A percentile compares a stretch with the other conserved stretches of the same genome.
Evolutionary conservation across 106 monocot genomes (phyloP).

Genomic region (Iris macrosiphon): DNA sequence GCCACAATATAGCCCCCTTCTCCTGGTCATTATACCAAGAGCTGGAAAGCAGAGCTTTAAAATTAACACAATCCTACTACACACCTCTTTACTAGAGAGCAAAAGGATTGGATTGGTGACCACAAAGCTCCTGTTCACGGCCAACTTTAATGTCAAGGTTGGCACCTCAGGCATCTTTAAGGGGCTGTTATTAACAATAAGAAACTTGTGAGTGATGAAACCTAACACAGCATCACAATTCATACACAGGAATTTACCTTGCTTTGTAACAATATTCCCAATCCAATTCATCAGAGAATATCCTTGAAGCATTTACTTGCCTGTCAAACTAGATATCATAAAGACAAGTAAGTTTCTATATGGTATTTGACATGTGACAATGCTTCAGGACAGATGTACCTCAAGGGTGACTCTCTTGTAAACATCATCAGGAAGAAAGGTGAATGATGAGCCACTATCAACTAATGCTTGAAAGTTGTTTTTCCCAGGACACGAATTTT

Average conservation of each 20-base stretch:
- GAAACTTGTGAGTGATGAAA: background rate
- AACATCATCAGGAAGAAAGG: conserved; percentile 57
- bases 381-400: conserved; percentile 34
- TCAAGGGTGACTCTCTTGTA: conserved; percentile 60
- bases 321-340: conserved; percentile 60
- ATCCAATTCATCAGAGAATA: conserved; percentile 30
- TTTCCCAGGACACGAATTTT: conserved; percentile 36
- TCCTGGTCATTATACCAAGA: too few species aligned
- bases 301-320: conserved; percentile 65
- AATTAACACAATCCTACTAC: background rate
- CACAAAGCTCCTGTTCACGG: conserved; percentile 67
- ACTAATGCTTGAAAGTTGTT: conserved; percentile 61
- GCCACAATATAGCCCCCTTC: too few species aligned
- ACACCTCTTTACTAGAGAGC: conserved; percentile 55
- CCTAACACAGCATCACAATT: conserved; percentile 1
- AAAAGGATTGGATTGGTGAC: conserved; percentile 53
- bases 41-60: too few species aligned
- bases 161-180: conserved; percentile 66
- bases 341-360: conserved; percentile 2
- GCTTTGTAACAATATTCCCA: conserved; percentile 84
- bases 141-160: conserved; percentile 42
- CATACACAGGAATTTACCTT: conserved; percentile 27
- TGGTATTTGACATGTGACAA: background rate
- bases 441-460: conserved; percentile 90
- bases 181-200: conserved; percentile 31